Evolutionary conservation across 176 grass and related monocot species (phyloP), one percentile per base, ranked within the genome.

Genomic region (Raddia distichophylla): DNA sequence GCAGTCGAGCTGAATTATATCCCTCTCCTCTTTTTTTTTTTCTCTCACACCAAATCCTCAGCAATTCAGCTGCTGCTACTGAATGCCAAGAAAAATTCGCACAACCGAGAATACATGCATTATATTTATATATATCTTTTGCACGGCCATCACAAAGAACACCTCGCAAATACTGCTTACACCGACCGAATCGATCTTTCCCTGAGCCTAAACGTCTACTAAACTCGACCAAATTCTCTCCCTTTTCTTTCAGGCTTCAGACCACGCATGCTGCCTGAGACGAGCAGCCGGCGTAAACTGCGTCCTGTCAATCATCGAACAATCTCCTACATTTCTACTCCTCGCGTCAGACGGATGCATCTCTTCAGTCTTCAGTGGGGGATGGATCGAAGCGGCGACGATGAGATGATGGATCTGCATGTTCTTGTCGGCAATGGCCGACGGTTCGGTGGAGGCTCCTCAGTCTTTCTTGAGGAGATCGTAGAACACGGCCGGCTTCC

Each of bases 401-500:
- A 40, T 40, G 4, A 71, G 6, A 8, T 17, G 46, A 57, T 5
- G 1, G 18, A 8, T 42, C 13, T 64, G 51, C 37, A 53, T 18
- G 16, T 55, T 77, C 16, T 34, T 77, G 11, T 34, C 8, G 72
- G 0, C 14, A 32, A 55, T 27, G 27, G 27, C 27, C 27, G 27
- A 27, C 27, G 27, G 27, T 27, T 27, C 27, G 1, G 27, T 27
- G 27, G 27, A 27, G 27, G 27, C 3, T 79, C 62, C 14, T 73
- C 88, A 87, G 44, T 83, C 58, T 66, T 88, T 93, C 76, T 81
- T 87, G 56, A 99, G 87, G 71, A 99, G 91, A 78, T 99, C 91
- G 50, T 96, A 99, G 82, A 90, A 93, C 75, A 99, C 93, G 7
- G 61, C 66, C 27, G 97, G 97, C 72, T 92, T 91, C 70, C 51